phyloP scores from a whole-genome alignment of 73 alveolate species.

The Paramecium primaurelia region DNA sequence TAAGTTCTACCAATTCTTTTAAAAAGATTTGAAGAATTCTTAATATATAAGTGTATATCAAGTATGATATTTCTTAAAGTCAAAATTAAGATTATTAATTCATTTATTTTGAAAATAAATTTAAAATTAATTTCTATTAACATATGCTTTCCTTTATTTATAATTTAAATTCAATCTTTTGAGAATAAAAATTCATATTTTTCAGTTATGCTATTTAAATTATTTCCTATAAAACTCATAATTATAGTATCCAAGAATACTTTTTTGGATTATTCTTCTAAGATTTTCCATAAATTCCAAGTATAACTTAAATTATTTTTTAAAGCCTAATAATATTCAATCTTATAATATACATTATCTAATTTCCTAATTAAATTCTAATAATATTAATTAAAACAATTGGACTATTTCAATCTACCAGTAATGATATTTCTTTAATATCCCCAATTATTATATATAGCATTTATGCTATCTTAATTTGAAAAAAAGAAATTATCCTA shows the following conservation, averaged over 20 bases:
- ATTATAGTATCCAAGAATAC: not conserved
- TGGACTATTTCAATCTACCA: not conserved
- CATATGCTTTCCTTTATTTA: not conserved
- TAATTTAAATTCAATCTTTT: not conserved
- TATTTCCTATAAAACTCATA: not conserved
- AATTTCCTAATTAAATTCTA: not conserved
- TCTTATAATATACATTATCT: not conserved
- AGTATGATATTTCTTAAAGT: not conserved
- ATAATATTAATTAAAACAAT: not conserved
- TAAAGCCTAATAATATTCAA: not conserved
- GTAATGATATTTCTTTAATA: not conserved
- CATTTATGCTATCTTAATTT: not conserved
- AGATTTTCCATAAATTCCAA: not conserved
- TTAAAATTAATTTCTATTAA: not conserved
- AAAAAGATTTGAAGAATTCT: not conserved
- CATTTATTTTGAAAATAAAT: not conserved
- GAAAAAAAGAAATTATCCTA: not conserved
- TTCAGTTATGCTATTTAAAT: not conserved
- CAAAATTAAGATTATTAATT: not conserved
- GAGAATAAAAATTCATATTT: conserved; percentile 5
- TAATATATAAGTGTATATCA: not conserved
- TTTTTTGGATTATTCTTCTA: not conserved
- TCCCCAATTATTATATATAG: not conserved
- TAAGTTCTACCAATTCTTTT: not conserved
- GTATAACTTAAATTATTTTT: not conserved